A percentile compares a stretch with the other conserved stretches of the same genome.
These are phyloP conservation scores for Phylloporus sp. DNA, from an alignment of 768 basidiomycete genomes.

Conservation along the genomic window DNA sequence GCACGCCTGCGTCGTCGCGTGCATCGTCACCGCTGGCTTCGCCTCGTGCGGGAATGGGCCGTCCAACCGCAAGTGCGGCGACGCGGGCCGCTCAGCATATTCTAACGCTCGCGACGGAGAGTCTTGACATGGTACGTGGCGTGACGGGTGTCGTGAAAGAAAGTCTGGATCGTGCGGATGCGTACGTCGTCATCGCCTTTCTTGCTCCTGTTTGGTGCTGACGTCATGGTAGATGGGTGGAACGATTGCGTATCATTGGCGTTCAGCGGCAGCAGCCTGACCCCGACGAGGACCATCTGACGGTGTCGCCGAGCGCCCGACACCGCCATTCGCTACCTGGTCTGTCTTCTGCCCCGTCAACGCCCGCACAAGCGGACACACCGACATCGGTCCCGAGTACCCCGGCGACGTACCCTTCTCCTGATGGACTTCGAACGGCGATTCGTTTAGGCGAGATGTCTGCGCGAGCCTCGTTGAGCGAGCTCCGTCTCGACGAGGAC, in stretches of 20 bases:
- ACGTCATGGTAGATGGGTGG: conserved; percentile 62
- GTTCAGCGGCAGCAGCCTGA: conserved; percentile 50
- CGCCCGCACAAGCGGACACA: conserved; percentile 24
- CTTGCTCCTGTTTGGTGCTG: background rate
- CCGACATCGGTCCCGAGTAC: conserved; percentile 29
- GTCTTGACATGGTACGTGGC: conserved; percentile 86
- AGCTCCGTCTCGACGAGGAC: conserved; percentile 25
- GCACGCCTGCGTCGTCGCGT: conserved; percentile 33
- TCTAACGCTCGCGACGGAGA: conserved; percentile 81
- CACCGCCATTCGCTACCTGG: conserved; percentile 23
- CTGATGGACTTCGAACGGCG: conserved; percentile 24
- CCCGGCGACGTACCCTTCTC: conserved; percentile 22
- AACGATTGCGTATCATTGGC: conserved; percentile 71
- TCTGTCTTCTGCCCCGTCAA: conserved; percentile 29
- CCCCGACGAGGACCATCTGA: conserved; percentile 15
- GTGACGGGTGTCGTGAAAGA: conserved; percentile 87
- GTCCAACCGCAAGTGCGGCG: conserved; percentile 49
- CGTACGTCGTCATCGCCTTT: conserved; percentile 54
- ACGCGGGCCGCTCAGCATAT: conserved; percentile 75
- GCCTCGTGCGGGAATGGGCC: conserved; percentile 17
- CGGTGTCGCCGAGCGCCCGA: conserved; percentile 5
- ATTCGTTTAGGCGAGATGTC: conserved; percentile 26
- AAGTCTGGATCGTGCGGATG: conserved; percentile 80
- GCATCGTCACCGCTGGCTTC: conserved; percentile 31
- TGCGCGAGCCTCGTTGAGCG: conserved; percentile 29